Conservation (phyloP, 495 filamentous ascomycete species). For the Neurospora sp. region DNA sequence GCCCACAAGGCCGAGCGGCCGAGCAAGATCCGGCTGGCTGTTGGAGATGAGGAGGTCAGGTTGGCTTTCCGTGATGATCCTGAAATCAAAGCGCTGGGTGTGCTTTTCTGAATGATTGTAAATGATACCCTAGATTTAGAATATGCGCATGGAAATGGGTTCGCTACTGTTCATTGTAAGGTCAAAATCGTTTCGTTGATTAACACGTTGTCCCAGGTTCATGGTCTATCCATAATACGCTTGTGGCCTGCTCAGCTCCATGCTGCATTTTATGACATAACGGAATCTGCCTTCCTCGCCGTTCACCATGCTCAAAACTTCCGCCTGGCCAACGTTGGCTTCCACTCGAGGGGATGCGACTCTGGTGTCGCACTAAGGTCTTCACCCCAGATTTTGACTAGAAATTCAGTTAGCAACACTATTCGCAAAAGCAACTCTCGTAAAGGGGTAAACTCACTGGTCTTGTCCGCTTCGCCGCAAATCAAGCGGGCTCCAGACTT, state of each 20-base stretch:
- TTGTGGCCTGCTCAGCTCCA: neutral
- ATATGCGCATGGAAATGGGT: neutral
- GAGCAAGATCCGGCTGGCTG: constrained; percentile 74
- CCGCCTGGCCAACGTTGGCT: constrained; percentile 58
- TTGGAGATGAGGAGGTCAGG: constrained; percentile 84
- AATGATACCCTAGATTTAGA: neutral
- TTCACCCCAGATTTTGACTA: constrained; percentile 89
- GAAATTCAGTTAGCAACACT: constrained; percentile 16
- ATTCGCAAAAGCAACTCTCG: neutral
- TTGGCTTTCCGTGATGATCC: constrained; percentile 79
- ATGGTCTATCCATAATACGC: neutral
- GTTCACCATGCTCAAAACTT: constrained; percentile 20
- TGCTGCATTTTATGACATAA: neutral
- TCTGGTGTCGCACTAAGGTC: constrained; percentile 86
- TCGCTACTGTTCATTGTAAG: neutral
- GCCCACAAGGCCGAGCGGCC: constrained; percentile 67
- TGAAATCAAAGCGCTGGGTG: constrained; percentile 66
- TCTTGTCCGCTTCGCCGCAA: constrained; percentile 94
- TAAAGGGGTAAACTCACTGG: constrained; percentile 39
- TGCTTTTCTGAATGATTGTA: constrained; percentile 24
- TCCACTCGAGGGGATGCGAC: constrained; percentile 89
- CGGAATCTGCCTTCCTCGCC: neutral
- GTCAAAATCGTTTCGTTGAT: neutral
- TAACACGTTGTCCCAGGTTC: neutral
- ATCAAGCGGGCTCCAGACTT: constrained; percentile 80